Percentiles rank a stretch among this genome's conserved stretches.
Evolutionary conservation across 495 filamentous ascomycete genomes (phyloP).

Genomic region (Rhizodiscina lignyota): DNA sequence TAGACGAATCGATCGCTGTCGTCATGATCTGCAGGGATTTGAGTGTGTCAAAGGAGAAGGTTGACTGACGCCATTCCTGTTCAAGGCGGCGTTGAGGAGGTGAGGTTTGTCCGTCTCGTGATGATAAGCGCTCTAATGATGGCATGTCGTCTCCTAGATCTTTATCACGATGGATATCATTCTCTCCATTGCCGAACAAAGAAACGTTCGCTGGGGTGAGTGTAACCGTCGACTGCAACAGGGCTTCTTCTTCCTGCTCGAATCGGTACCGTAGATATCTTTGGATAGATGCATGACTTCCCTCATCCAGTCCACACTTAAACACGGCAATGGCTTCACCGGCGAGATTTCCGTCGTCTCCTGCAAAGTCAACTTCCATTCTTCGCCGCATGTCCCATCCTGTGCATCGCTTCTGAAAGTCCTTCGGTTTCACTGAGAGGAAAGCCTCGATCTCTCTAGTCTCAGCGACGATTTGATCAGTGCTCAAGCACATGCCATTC

Average conservation of each 20-base stretch:
- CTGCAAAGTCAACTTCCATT: slow-evolving; percentile 78
- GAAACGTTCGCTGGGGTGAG: no score
- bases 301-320: no score
- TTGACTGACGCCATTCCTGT: background rate
- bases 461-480: slow-evolving; percentile 53
- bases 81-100: no score
- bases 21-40: slow-evolving; percentile 17
- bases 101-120: no score
- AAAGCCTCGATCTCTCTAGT: slow-evolving; percentile 70
- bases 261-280: no score
- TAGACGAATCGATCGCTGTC: slow-evolving; percentile 60
- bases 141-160: no score
- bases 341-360: slow-evolving; percentile 51
- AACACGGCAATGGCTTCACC: slow-evolving; percentile 66
- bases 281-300: no score
- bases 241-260: no score
- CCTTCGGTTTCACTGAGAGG: slow-evolving; percentile 51
- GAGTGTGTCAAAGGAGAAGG: slow-evolving; percentile 28
- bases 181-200: no score
- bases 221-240: no score
- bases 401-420: slow-evolving; percentile 63
- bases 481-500: slow-evolving; percentile 52
- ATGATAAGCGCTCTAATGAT: no score
- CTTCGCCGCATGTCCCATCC: slow-evolving; percentile 87
- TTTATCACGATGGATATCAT: no score